Percentiles rank a stretch among this genome's conserved stretches.
These are phyloP conservation scores for Leccinum pachyderme DNA, from an alignment of 1,284 basidiomycete species.

Conservation along the genomic window DNA sequence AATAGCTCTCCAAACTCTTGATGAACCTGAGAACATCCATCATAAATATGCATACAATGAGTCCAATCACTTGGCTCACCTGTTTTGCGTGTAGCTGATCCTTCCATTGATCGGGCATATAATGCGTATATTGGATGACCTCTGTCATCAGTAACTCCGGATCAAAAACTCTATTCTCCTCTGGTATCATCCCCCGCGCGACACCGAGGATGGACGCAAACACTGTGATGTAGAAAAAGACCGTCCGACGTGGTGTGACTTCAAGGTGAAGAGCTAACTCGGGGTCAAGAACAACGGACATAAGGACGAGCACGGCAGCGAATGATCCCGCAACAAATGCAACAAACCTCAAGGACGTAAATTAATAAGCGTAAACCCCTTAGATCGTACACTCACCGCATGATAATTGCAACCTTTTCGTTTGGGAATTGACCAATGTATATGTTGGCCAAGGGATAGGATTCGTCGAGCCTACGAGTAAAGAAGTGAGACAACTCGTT, in stretches of 20 bases:
- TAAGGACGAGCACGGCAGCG: slow-evolving; percentile 88
- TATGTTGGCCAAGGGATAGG: slow-evolving; percentile 87
- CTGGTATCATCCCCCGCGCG: slow-evolving; percentile 93
- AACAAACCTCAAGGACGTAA: slow-evolving; percentile 55
- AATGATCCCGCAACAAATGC: slow-evolving; percentile 97
- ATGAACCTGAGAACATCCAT: slow-evolving; percentile 60
- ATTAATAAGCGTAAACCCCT: not conserved
- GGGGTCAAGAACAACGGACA: slow-evolving; percentile 91
- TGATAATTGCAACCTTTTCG: slow-evolving; percentile 84
- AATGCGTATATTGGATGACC: slow-evolving; percentile 92
- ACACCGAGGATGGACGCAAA: slow-evolving; percentile 89
- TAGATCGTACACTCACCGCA: slow-evolving; percentile 58
- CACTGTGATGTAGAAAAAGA: slow-evolving; percentile 88
- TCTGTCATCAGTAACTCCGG: slow-evolving; percentile 90
- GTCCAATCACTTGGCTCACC: slow-evolving; percentile 40
- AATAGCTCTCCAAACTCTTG: slow-evolving; percentile 88
- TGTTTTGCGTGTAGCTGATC: slow-evolving; percentile 85
- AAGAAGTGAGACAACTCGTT: slow-evolving; percentile 97
- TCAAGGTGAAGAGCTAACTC: slow-evolving; percentile 93
- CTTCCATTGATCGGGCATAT: slow-evolving; percentile 92
- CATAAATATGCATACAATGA: not conserved
- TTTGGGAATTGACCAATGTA: slow-evolving; percentile 99
- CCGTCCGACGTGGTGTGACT: slow-evolving; percentile 89
- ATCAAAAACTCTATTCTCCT: slow-evolving; percentile 91
- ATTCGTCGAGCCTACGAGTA: slow-evolving; percentile 79